These are phyloP conservation scores for Teunomyces kruisii DNA, from an alignment of 805 yeast genomes.

Conservation along the genomic window DNA sequence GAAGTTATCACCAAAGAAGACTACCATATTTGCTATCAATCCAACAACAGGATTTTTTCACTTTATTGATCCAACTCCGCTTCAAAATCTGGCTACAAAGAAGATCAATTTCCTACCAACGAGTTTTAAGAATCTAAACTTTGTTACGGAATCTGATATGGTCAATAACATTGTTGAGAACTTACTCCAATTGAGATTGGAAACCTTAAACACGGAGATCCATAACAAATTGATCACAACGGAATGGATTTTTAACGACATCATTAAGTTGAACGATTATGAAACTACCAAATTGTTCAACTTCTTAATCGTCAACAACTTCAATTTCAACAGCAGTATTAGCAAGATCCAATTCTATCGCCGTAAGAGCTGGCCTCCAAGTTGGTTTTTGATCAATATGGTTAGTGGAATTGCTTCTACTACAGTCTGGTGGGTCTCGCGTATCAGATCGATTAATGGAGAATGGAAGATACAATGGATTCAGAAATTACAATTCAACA, in stretches of 20 bases:
- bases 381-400: slow-evolving; percentile 52
- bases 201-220: slow-evolving; percentile 50
- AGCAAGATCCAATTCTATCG: slow-evolving; percentile 40
- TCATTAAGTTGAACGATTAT: slow-evolving; percentile 47
- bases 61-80: slow-evolving; percentile 38
- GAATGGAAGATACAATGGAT: slow-evolving; percentile 59
- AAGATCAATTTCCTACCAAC: slow-evolving; percentile 29
- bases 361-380: slow-evolving; percentile 54
- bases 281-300: slow-evolving; percentile 46
- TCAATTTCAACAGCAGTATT: slow-evolving; percentile 13
- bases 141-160: slow-evolving; percentile 32
- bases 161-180: slow-evolving; percentile 28
- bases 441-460: slow-evolving; percentile 48
- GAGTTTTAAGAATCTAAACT: slow-evolving; percentile 13
- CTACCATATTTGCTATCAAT: slow-evolving; percentile 38
- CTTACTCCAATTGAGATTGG: slow-evolving; percentile 48
- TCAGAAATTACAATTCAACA: slow-evolving; percentile 25
- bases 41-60: slow-evolving; percentile 42
- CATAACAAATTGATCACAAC: slow-evolving; percentile 58
- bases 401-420: slow-evolving; percentile 35
- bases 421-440: slow-evolving; percentile 53
- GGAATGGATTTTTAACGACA: slow-evolving; percentile 66
- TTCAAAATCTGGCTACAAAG: slow-evolving; percentile 31
- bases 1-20: slow-evolving; percentile 30
- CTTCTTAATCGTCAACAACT: slow-evolving; percentile 22